Evolutionary conservation across 352 stramenopile genomes (phyloP), one percentile per base, ranked within the genome.

Genomic region (Globisporangium polare): DNA sequence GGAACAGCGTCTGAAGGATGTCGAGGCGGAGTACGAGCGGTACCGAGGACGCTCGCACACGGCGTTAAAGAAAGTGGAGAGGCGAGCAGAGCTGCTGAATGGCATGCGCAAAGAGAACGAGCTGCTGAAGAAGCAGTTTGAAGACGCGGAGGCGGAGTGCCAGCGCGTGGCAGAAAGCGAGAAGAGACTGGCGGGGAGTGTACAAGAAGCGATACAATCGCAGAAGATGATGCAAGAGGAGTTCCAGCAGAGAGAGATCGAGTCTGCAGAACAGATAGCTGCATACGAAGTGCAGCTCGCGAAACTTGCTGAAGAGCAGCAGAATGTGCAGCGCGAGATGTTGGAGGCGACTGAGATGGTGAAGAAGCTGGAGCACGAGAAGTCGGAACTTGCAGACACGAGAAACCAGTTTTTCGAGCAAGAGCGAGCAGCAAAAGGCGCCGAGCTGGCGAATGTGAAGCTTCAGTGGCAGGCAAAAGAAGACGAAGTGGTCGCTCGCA

Each of bases 51-150:
- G 78, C 15, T 90, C 81, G 9, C 83, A 89, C 49, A 74, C 85
- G 1, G 85, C 85, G 2, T 56, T 94, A 3, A 92, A 92, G 65
- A 92, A 92, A 60, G 74, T 92, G 39, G 85, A 94, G 62, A 92
- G 89, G 58, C 77, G 85, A 27, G 77, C 83, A 10, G 82, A 92
- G 58, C 58, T 94, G 18, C 69, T 94, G 29, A 94, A 94, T 50
- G 73, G 74, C 13, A 94, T 92, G 84, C 77, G 75, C 17, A 89
- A 85, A 35, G 84, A 90, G 54, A 92, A 90, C 22, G 80, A 89
- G 29, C 46, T 41, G 29, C 56, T 91, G 37, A 52, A 71, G 31
- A 54, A 62, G 5, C 53, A 75, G 58, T 33, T 75, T 5, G 42
- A 31, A n/a, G 73, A 67, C 15, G 71, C 67, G 18, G 51, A 77